These are phyloP conservation scores for Arthrobotrys entomopaga DNA, from an alignment of 2,329 filamentous ascomycete genomes.

Conservation along the genomic window DNA sequence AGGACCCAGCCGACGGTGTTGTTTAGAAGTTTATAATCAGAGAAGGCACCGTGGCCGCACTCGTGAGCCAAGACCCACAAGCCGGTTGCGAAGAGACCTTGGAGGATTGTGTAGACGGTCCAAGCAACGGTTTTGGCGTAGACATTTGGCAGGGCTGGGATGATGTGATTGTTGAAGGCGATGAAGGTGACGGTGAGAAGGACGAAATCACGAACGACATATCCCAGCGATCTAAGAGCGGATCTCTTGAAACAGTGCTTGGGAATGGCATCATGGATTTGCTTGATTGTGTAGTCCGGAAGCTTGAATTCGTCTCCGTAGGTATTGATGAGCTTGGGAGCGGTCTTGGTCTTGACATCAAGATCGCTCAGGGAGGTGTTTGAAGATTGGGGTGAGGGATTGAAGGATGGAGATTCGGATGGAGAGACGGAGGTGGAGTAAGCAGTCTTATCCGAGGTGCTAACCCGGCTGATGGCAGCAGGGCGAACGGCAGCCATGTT, in stretches of 20 bases:
- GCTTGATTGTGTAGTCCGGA: slow-evolving; percentile 96
- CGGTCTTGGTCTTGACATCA: slow-evolving; percentile 68
- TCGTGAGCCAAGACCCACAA: slow-evolving; percentile 97
- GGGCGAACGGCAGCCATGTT: slow-evolving; percentile 39
- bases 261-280: slow-evolving; percentile 95
- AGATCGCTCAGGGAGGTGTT: slow-evolving; percentile 93
- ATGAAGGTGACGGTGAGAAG: slow-evolving; percentile 81
- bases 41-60: slow-evolving; percentile 97
- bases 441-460: slow-evolving; percentile 66
- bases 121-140: slow-evolving; percentile 64
- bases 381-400: slow-evolving; percentile 70
- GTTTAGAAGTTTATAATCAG: slow-evolving; percentile 87
- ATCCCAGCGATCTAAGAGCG: slow-evolving; percentile 76
- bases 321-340: slow-evolving; percentile 76
- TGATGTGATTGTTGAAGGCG: slow-evolving; percentile 88
- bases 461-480: slow-evolving; percentile 29
- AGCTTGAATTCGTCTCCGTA: slow-evolving; percentile 95
- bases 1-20: slow-evolving; percentile 91
- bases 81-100: slow-evolving; percentile 92
- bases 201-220: slow-evolving; percentile 83
- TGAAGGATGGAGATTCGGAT: slow-evolving; percentile 69
- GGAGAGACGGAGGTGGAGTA: slow-evolving; percentile 68
- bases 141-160: slow-evolving; percentile 67
- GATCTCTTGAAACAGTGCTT: slow-evolving; percentile 97
- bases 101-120: slow-evolving; percentile 78